phyloP scores from a whole-genome alignment of 2,329 filamentous ascomycete species.

The Fusarium austroafricanum region DNA sequence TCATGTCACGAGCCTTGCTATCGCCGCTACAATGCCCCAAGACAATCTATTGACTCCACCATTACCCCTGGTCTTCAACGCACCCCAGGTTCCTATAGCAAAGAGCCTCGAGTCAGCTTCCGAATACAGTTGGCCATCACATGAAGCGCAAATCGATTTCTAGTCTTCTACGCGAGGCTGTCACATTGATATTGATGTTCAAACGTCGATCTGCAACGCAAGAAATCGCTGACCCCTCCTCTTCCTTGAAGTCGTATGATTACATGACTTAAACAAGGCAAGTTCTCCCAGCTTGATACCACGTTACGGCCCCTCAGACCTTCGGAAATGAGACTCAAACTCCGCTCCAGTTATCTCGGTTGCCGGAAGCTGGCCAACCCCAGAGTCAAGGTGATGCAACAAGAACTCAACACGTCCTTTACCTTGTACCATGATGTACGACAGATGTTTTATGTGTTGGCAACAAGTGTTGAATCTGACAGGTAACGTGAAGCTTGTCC shows the following conservation, averaged over 20 bases:
- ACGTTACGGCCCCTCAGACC: slow-evolving; percentile 14
- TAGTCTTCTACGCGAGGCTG: slow-evolving; percentile 7
- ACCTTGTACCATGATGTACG: slow-evolving; percentile 9
- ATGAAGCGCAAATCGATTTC: slow-evolving; percentile 15
- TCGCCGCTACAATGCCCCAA: slow-evolving; percentile 30
- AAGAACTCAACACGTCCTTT: slow-evolving; percentile 2
- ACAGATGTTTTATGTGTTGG: slow-evolving; percentile 23
- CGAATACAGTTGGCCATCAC: slow-evolving; percentile 20
- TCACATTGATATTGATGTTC: slow-evolving; percentile 11
- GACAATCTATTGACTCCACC: slow-evolving; percentile 26
- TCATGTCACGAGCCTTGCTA: slow-evolving; percentile 38
- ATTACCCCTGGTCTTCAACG: slow-evolving; percentile 24
- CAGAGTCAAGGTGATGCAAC: slow-evolving; percentile 12
- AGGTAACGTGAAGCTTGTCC: not conserved
- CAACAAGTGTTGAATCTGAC: not conserved
- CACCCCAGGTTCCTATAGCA: slow-evolving; percentile 31
- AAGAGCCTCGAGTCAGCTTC: slow-evolving; percentile 34
- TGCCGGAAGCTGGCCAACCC: slow-evolving; percentile 26
- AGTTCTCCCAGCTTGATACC: slow-evolving; percentile 19
- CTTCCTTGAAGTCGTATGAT: slow-evolving; percentile 34
- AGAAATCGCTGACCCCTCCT: slow-evolving; percentile 20
- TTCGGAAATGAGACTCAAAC: slow-evolving; percentile 37
- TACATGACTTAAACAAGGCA: slow-evolving; percentile 16
- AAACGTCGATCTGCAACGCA: slow-evolving; percentile 35
- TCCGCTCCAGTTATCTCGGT: slow-evolving; percentile 34